phyloP scores from a whole-genome alignment of 345 rosid species.

The Mangifera indica region DNA sequence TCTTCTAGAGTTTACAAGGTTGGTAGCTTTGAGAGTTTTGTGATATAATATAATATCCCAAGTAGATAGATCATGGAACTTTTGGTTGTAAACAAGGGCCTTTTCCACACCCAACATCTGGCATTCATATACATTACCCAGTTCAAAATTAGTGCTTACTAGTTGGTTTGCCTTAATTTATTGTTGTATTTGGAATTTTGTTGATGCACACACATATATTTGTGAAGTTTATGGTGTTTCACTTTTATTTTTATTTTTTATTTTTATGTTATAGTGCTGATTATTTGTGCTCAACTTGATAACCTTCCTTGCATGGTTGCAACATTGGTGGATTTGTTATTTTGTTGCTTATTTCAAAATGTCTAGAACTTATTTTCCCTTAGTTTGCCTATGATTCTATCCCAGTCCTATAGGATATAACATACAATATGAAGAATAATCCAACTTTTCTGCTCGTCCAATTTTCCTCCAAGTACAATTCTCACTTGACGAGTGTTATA shows the following conservation, averaged over 20 bases:
- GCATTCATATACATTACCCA: neutral
- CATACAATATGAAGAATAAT: neutral
- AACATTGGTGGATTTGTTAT: neutral
- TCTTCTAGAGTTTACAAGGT: too few species aligned
- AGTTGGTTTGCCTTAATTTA: neutral
- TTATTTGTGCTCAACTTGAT: neutral
- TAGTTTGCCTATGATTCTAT: slow-evolving; percentile 1
- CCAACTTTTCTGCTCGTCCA: neutral
- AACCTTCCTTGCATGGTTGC: neutral
- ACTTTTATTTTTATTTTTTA: neutral
- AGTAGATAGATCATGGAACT: too few species aligned
- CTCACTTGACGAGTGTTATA: slow-evolving; percentile 19
- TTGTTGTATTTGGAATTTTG: neutral
- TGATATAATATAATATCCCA: too few species aligned
- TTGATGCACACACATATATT: neutral
- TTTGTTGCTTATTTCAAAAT: neutral
- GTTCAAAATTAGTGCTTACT: slow-evolving; percentile 8
- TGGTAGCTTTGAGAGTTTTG: too few species aligned
- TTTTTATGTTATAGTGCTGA: neutral
- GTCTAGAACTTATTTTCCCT: neutral
- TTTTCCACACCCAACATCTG: too few species aligned
- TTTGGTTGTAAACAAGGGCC: too few species aligned
- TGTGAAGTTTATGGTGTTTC: neutral
- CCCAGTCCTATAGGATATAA: neutral
- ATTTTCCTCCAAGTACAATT: slow-evolving; percentile 16